A percentile compares a stretch with the other conserved stretches of the same genome.
Conservation (phyloP, 306 rosid species). For the Castanea crenata region DNA sequence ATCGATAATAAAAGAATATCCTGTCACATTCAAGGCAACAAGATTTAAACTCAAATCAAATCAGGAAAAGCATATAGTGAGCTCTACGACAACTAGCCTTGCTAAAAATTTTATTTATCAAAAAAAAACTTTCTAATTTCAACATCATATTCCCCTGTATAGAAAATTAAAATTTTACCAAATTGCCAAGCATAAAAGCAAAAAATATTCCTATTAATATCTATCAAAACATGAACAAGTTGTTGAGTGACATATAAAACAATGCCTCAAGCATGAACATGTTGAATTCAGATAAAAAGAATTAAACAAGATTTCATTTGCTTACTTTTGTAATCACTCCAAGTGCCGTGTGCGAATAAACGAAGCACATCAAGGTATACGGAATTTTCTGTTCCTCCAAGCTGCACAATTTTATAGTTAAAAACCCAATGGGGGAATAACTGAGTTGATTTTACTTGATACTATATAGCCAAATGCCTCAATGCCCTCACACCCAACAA, state of each 20-base stretch:
- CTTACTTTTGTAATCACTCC: constrained; percentile 94
- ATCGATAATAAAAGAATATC: background rate
- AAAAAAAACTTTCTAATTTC: background rate
- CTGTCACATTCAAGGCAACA: background rate
- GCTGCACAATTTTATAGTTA: constrained; percentile 44
- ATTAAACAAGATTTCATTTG: background rate
- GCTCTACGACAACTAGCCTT: background rate
- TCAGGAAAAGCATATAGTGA: background rate
- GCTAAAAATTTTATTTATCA: too few species aligned
- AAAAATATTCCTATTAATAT: background rate
- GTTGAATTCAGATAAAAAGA: background rate
- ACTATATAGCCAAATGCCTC: background rate
- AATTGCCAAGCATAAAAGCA: background rate
- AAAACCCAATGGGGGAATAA: background rate
- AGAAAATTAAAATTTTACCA: background rate
- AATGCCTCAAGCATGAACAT: background rate
- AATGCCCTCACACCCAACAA: background rate
- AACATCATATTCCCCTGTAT: background rate
- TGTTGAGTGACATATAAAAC: background rate
- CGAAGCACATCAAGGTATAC: constrained; percentile 70
- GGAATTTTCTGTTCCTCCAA: constrained; percentile 63
- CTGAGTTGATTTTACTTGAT: background rate
- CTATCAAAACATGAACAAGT: background rate
- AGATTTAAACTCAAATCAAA: background rate
- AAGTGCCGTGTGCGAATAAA: constrained; percentile 87